Evolutionary conservation across 2,329 filamentous ascomycete genomes (phyloP), one percentile per base, ranked within the genome.

Genomic region (Xylaria polymorpha): DNA sequence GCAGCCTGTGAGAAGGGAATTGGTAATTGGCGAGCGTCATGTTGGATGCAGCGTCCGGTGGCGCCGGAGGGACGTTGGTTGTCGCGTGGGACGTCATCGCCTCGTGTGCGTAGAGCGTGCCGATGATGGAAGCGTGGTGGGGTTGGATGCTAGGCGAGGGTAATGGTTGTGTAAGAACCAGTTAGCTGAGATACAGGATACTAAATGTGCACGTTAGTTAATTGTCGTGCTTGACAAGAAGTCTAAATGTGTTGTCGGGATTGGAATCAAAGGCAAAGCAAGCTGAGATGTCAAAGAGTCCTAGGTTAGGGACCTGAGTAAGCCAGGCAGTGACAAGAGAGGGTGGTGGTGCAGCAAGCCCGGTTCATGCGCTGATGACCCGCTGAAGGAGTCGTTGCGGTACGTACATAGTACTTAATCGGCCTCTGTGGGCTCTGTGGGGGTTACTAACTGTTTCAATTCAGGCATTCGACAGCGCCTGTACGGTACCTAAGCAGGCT

Each of bases 1-100:
- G 84, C 60, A 92, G 84, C 25, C 90, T 84, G 73, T 87, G 82
- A 25, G 84, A 82, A 10, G 90, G 90, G 74, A 92, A 92, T 67
- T 80, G 80, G 81, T 92, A 92, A 66, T 71, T 78, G 58, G 76
- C 75, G 67, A 79, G 76, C 20, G 75, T 77, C 78, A 79, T 79
- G 53, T 64, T 67, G 57, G 76, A 77, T 37, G 71, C 74, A 32
- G 74, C 62, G 35, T 58, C 60, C 10, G 61, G 50, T 12, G 57
- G 60, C 46, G 65, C 59, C 44, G 71, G 53, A 35, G 56, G 63
- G 44, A 41, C 61, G 44, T 65, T 65, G 64, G 66, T 60, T 18
- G 70, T 29, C 56, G 64, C 12, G 37, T 68, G 68, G 51, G 72
- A 71, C 68, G 71, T 67, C 72, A 72, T 73, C 29, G 70, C 63